Percentiles rank a stretch among this genome's conserved stretches.
These are phyloP conservation scores for Chaetothyriales sp. DNA, from an alignment of 2,329 filamentous ascomycete genomes.

Conservation along the genomic window DNA sequence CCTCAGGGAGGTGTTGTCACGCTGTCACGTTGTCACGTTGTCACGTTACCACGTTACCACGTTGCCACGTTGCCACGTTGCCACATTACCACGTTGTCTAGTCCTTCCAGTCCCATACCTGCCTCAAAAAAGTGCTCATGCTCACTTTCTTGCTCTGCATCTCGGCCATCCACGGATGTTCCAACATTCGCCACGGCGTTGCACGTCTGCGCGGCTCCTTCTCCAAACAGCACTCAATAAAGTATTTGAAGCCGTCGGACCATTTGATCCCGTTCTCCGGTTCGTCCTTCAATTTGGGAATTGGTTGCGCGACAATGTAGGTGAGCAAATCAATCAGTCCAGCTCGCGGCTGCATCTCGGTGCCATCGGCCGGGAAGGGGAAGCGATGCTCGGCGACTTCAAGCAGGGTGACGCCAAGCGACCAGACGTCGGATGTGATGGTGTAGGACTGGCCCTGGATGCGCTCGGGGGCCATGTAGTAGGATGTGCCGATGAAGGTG, in stretches of 20 bases:
- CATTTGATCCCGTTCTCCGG: constrained; percentile 78
- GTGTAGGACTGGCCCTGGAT: constrained; percentile 97
- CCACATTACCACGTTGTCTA: constrained; percentile 27
- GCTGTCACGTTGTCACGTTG: too few relatives aligned
- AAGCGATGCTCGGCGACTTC: constrained; percentile 99
- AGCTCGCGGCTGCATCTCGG: constrained; percentile 84
- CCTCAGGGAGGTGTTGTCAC: background rate
- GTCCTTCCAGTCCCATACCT: constrained; percentile 95
- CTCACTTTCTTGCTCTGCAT: constrained; percentile 95
- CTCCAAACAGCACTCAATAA: constrained; percentile 96
- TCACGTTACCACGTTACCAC: too few relatives aligned
- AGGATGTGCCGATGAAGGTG: constrained; percentile 96
- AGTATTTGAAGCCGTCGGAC: constrained; percentile 98
- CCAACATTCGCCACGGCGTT: constrained; percentile 95
- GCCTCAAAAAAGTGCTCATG: constrained; percentile 84
- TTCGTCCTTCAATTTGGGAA: constrained; percentile 92
- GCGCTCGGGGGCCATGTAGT: constrained; percentile 97
- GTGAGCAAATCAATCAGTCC: constrained; percentile 90
- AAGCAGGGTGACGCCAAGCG: constrained; percentile 86
- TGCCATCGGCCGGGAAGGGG: constrained; percentile 92
- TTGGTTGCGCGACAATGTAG: constrained; percentile 91
- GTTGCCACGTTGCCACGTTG: too few relatives aligned
- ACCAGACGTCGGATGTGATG: constrained; percentile 98
- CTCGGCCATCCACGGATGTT: constrained; percentile 97
- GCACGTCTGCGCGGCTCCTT: constrained; percentile 79